Conservation (phyloP, 495 filamentous ascomycete species). For the Podospora didyma region DNA sequence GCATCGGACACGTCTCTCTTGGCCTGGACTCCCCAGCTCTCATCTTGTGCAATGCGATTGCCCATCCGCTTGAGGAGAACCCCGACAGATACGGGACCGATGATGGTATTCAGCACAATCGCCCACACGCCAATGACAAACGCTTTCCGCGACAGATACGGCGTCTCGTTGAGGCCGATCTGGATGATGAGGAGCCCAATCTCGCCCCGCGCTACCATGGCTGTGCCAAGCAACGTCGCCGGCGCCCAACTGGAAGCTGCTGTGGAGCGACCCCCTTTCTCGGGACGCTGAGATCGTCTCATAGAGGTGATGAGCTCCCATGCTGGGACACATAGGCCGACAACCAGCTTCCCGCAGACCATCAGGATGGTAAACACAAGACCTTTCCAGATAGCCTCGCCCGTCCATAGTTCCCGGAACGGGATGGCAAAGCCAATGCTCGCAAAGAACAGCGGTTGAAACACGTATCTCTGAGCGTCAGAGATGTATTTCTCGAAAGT, state of each 20-base stretch:
- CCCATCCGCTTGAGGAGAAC: slow-evolving; percentile 46
- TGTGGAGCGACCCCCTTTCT: not conserved
- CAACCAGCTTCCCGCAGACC: slow-evolving; percentile 57
- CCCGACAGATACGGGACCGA: slow-evolving; percentile 69
- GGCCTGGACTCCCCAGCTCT: slow-evolving; percentile 20
- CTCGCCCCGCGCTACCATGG: slow-evolving; percentile 76
- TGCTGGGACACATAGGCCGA: slow-evolving; percentile 58
- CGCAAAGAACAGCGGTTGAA: slow-evolving; percentile 76
- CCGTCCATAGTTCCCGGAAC: slow-evolving; percentile 63
- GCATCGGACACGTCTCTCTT: not conserved
- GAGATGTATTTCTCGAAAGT: slow-evolving; percentile 58
- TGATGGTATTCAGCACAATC: slow-evolving; percentile 67
- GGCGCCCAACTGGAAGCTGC: slow-evolving; percentile 27
- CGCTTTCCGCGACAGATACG: slow-evolving; percentile 23
- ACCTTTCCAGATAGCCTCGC: slow-evolving; percentile 64
- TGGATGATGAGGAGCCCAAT: slow-evolving; percentile 76
- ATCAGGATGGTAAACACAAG: slow-evolving; percentile 69
- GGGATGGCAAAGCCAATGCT: slow-evolving; percentile 80
- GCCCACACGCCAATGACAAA: slow-evolving; percentile 74
- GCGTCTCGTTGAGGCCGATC: slow-evolving; percentile 43
- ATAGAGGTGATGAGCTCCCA: slow-evolving; percentile 16
- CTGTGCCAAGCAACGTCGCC: slow-evolving; percentile 21
- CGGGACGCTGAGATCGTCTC: not conserved
- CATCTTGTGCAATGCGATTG: slow-evolving; percentile 13
- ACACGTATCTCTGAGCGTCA: slow-evolving; percentile 45